phyloP scores from a whole-genome alignment of 1,284 basidiomycete species.

The Ceratobasidium sp. region DNA sequence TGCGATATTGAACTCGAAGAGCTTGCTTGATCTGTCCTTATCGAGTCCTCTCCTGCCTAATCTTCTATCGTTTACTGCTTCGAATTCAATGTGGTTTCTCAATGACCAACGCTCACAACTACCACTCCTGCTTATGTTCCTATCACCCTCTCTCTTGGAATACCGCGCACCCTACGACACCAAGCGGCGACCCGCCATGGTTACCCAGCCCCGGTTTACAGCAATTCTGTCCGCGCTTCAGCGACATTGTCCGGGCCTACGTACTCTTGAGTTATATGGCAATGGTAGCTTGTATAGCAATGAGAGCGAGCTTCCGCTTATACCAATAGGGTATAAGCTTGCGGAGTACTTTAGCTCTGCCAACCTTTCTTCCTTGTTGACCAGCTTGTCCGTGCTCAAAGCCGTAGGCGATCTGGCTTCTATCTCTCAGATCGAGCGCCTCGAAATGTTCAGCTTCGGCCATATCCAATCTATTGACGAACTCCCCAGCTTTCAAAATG shows the following conservation, averaged over 20 bases:
- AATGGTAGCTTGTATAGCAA: neutral
- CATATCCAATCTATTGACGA: no score
- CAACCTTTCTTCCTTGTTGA: neutral
- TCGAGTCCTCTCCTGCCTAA: neutral
- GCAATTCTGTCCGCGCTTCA: neutral
- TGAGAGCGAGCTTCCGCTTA: neutral
- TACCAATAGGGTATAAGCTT: neutral
- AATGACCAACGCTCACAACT: neutral
- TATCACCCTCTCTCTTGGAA: neutral
- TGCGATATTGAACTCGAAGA: neutral
- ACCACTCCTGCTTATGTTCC: neutral
- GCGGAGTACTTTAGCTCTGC: neutral
- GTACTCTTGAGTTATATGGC: neutral
- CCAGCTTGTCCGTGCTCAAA: neutral
- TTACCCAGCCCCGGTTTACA: neutral
- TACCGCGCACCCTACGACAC: neutral
- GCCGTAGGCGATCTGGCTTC: neutral
- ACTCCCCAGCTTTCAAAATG: neutral
- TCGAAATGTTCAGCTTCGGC: neutral
- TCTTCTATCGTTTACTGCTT: neutral
- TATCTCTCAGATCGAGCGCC: neutral
- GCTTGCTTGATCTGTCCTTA: neutral
- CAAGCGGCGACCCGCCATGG: neutral
- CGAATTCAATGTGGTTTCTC: neutral
- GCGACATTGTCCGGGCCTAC: neutral